Evolutionary conservation across 495 filamentous ascomycete genomes (phyloP), one percentile per base, ranked within the genome.

Genomic region (Penicillium coprophilum): DNA sequence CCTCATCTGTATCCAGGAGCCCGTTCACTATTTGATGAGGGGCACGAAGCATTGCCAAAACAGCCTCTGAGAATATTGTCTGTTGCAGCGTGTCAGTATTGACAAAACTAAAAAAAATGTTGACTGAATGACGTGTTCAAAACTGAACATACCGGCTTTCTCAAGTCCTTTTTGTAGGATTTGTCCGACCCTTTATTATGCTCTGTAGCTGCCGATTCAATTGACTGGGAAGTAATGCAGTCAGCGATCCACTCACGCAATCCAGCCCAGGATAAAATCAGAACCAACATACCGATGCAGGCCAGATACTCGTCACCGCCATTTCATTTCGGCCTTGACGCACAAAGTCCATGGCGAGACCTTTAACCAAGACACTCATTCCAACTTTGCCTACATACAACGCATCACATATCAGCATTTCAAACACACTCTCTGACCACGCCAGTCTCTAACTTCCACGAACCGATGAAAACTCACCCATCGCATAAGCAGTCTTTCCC

Each of bases 401-500:
- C n/a, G 20, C 15, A 31, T 45, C 50, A 49, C 4, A 43, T 31
- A 50, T 52, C 20, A 49, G 46, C 31, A 49, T 6, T 7, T 6
- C 10, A 20, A 3, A 6, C 21, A 27, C n/a, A 40, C 36, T 41
- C 30, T 1, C 6, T 10, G n/a, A 32, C n/a, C n/a, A n/a, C 4
- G 19, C 44, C 17, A 36, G 21, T 2, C 49, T 34, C 32, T 20
- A 23, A 17, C 47, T 46, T 15, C 3, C 7, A 30, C 28, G 27
- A 7, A 53, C 34, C 0, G 43, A 32, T n/a, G 46, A 32, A 39
- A 46, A 69, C 71, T 57, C 59, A 49, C 89, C 88, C 78, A 94
- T 86, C 0, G 91, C 90, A 73, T 95, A 95, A 17, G 87, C 89
- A 1, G 89, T 90, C 80, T 96, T 95, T 10, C 91, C 91, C 3